Percentiles rank a stretch among this genome's conserved stretches.
phyloP scores from a whole-genome alignment of 345 rosid genomes.

The Eucalyptus sideroxylon region DNA sequence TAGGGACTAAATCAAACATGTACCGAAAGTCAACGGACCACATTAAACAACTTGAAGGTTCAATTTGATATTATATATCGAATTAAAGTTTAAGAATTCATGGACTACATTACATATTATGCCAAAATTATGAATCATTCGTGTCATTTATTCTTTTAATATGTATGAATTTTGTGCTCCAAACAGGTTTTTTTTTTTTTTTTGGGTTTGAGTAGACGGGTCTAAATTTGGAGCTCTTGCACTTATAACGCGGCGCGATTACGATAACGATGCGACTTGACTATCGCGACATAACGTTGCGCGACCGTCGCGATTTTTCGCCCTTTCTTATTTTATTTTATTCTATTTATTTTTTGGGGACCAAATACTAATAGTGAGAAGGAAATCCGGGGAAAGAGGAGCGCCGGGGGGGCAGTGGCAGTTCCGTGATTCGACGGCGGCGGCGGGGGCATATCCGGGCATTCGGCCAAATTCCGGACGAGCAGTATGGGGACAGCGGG shows the following conservation, averaged over 20 bases:
- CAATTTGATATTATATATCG: too few relatives aligned
- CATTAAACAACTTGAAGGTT: fast-evolving
- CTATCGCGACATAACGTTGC: not conserved
- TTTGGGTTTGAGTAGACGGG: too few relatives aligned
- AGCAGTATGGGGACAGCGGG: not conserved
- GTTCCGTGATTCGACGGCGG: not conserved
- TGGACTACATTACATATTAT: too few relatives aligned
- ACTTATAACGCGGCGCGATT: not conserved
- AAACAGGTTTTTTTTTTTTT: too few relatives aligned
- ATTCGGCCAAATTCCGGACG: not conserved
- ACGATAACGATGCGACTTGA: not conserved
- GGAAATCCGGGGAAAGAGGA: not conserved
- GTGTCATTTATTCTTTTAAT: too few relatives aligned
- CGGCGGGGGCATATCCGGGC: not conserved
- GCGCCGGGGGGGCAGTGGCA: not conserved
- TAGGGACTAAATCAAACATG: not conserved
- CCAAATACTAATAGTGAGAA: not conserved
- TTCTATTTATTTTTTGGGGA: too few relatives aligned
- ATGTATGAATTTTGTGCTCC: too few relatives aligned
- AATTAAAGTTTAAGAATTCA: too few relatives aligned
- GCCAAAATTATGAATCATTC: too few relatives aligned
- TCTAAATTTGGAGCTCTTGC: too few relatives aligned
- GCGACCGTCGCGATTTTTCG: not conserved
- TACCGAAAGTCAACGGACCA: fast-evolving
- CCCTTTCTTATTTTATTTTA: not conserved